Evolutionary conservation across 73 alveolate genomes (phyloP).

Genomic region (Symbiodinium pilosum): DNA sequence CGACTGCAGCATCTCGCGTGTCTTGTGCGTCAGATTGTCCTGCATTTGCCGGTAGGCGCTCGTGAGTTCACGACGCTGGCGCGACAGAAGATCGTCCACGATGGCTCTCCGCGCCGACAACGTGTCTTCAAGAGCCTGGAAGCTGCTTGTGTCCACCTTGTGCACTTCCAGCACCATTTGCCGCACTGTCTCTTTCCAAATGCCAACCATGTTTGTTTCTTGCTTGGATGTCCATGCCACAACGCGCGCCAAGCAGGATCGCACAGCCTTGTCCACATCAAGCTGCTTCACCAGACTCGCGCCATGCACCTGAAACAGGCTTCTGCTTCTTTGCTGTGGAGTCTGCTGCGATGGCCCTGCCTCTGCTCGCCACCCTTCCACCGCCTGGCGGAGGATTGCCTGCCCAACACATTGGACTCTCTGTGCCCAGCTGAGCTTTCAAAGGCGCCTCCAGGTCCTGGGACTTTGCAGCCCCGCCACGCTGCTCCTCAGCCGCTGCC

Average conservation of each 20-base stretch:
- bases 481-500: background rate
- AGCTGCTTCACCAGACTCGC: conserved; percentile 32
- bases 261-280: conserved; percentile 47
- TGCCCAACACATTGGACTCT: too few relatives aligned
- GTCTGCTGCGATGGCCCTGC: background rate
- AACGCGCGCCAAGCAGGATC: conserved; percentile 29
- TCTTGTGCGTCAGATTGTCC: conserved; percentile 37
- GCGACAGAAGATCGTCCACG: conserved; percentile 48
- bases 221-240: conserved; percentile 35
- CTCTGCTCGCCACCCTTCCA: conserved; percentile 55
- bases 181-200: conserved; percentile 68
- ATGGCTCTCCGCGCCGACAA: conserved; percentile 50
- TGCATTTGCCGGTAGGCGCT: conserved; percentile 39
- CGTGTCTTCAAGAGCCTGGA: conserved; percentile 47
- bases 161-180: conserved; percentile 36
- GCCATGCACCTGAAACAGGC: conserved; percentile 39
- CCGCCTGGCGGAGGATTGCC: conserved; percentile 36
- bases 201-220: conserved; percentile 13
- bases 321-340: background rate
- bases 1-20: conserved; percentile 50
- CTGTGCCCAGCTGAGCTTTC: too few relatives aligned
- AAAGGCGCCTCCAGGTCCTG: conserved; percentile 69
- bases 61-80: conserved; percentile 44
- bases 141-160: background rate
- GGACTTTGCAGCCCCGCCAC: background rate